These are phyloP conservation scores for Waltiozyma sp. DNA, from an alignment of 1,139 yeast genomes.

Conservation along the genomic window DNA sequence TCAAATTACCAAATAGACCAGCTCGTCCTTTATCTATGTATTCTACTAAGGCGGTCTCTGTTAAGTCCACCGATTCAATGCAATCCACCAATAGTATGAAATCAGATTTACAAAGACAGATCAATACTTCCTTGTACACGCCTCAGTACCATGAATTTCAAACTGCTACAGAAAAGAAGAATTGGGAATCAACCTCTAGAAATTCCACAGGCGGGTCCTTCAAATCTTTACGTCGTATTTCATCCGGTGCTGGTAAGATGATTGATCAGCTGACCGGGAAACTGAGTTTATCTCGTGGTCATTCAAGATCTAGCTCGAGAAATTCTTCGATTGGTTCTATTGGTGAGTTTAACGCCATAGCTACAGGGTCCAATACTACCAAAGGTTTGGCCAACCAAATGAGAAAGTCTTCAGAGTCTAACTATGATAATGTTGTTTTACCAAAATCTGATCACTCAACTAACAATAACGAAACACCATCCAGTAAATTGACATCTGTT, in stretches of 20 bases:
- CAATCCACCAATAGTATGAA: too few species aligned
- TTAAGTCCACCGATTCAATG: slow-evolving; percentile 12
- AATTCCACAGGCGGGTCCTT: slow-evolving; percentile 73
- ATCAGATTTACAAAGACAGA: not conserved
- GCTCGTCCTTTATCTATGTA: not conserved
- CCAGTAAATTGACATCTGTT: too few species aligned
- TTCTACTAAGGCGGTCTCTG: not conserved
- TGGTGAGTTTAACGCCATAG: slow-evolving; percentile 7
- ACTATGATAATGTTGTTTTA: not conserved
- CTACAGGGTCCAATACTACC: not conserved
- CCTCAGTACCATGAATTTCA: slow-evolving; percentile 1
- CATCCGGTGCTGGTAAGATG: slow-evolving; percentile 17
- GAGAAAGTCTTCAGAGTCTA: not conserved
- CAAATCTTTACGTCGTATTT: slow-evolving; percentile 22
- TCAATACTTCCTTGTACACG: not conserved
- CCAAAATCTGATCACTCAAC: slow-evolving; percentile 15
- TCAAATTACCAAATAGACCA: slow-evolving; percentile 1
- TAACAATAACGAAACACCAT: slow-evolving; percentile 19
- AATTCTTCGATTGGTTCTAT: slow-evolving; percentile 19
- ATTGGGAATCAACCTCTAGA: slow-evolving; percentile 54
- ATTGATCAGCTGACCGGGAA: slow-evolving; percentile 18
- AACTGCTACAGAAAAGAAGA: too few species aligned
- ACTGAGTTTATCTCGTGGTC: slow-evolving; percentile 11
- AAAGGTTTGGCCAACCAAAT: not conserved
- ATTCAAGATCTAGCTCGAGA: slow-evolving; percentile 17